Evolutionary conservation across 2,329 filamentous ascomycete species (phyloP), one percentile per base, ranked within the genome.

Genomic region (Pestalotiopsis sp.): DNA sequence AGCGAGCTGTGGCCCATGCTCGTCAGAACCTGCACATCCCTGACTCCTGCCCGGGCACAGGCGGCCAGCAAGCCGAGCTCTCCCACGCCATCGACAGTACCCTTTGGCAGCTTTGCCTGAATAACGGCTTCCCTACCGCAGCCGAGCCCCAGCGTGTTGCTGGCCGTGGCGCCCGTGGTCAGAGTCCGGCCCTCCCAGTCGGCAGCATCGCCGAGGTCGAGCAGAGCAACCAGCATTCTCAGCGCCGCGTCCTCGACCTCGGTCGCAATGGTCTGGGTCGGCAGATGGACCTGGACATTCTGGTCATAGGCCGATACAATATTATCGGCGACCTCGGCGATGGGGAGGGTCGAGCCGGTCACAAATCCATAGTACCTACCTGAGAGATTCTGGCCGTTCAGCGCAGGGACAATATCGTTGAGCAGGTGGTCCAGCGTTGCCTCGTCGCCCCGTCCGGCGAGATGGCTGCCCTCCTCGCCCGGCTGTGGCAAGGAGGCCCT

Each of bases 361-460:
- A 98, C 92, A 78, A 98, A 97, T 69, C 94, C 95, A 78, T 94
- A 97, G 84, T 97, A 97, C 67, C 90, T 89, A 12, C 89, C 80
- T 58, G 87, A 89, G 57, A 87, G 85, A 72, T 89, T 90, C 75
- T 89, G 87, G 17, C 85, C 87, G 74, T 91, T 94, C 69, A 96
- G 86, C 1, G 86, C 92, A 1, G 87, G 86, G 56, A 87, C 80
- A 68, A 89, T 80, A 69, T 82, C 78, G 7, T 73, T 39, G 11
- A 82, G 73, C 45, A 89, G 81, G 76, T 89, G 86, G 13, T 75
- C 63, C 17, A 84, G 71, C 4, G 82, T 79, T 6, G 75, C 75
- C 1, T 74, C 69, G 68, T 69, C 75, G 64, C 76, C 82, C 3
- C 76, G 68, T 11, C 73, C 70, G 38, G 72, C 58, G 36, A 84